Percentiles rank a stretch among this genome's conserved stretches.
These are phyloP conservation scores for Chrysopogon serrulatus DNA, from an alignment of 176 grass and related monocot species.

Conservation along the genomic window DNA sequence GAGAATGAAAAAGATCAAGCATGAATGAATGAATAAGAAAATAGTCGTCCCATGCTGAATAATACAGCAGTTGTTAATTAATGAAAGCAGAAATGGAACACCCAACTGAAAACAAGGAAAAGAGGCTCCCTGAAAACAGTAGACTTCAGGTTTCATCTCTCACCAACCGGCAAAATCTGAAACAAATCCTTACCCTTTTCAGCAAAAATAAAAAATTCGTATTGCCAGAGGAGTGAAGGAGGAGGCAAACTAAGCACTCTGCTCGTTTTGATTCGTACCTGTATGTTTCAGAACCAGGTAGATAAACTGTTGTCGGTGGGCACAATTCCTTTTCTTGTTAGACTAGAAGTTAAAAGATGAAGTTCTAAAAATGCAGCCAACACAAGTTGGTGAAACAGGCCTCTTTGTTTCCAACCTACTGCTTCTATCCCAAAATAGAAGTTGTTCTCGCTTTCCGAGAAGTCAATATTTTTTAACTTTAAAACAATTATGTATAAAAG, in stretches of 20 bases:
- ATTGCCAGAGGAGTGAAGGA: neutral
- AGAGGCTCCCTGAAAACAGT: slow-evolving; percentile 21
- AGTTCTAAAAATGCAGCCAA: neutral
- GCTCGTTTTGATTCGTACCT: neutral
- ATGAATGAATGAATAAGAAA: neutral
- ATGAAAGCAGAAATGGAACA: neutral
- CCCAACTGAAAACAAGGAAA: slow-evolving; percentile 20
- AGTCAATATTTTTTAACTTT: too few relatives aligned
- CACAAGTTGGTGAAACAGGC: slow-evolving; percentile 28
- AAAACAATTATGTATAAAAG: too few relatives aligned
- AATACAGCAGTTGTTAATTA: neutral
- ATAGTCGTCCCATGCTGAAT: neutral
- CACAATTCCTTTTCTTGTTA: neutral
- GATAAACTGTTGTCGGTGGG: neutral
- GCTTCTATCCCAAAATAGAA: too few relatives aligned
- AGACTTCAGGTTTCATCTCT: neutral
- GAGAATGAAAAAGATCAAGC: neutral
- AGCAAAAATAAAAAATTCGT: neutral
- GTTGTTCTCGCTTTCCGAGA: too few relatives aligned
- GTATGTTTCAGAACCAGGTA: neutral
- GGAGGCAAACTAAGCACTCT: neutral
- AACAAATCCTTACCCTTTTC: neutral
- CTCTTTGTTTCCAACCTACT: slow-evolving; percentile 19
- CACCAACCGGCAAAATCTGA: neutral
- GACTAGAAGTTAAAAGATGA: neutral